Percentiles rank a stretch among this genome's conserved stretches.
Evolutionary conservation across 768 basidiomycete species (phyloP).

Genomic region (Termitomyces sp.): DNA sequence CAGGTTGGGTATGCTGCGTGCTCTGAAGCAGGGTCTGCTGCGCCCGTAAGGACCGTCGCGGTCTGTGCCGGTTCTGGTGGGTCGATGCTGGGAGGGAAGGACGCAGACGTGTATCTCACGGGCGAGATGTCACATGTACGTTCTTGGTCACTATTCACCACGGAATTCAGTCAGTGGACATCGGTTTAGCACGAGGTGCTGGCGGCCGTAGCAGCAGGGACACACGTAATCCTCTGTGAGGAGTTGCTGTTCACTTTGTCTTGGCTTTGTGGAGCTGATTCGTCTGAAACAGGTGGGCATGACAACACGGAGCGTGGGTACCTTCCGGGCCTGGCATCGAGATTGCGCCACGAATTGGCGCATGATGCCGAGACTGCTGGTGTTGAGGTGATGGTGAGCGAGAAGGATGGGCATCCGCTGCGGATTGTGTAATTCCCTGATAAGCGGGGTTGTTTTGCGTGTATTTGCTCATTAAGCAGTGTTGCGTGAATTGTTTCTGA

Average conservation of each 20-base stretch:
- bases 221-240: conserved; percentile 81
- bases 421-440: conserved; percentile 45
- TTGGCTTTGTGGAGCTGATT: conserved; percentile 15
- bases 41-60: conserved; percentile 56
- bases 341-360: conserved; percentile 49
- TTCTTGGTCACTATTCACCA: conserved; percentile 6
- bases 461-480: no score
- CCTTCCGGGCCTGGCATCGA: conserved; percentile 66
- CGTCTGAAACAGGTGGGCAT: conserved; percentile 60
- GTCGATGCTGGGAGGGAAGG: conserved; percentile 61
- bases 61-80: conserved; percentile 92
- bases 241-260: conserved; percentile 19
- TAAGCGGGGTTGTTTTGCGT: no score
- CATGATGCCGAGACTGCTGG: conserved; percentile 30
- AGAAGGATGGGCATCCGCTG: conserved; percentile 71
- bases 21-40: conserved; percentile 20
- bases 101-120: conserved; percentile 86
- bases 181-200: conserved; percentile 75
- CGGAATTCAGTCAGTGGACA: conserved; percentile 14
- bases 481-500: no score
- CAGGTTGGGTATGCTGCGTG: conserved; percentile 54
- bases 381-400: conserved; percentile 66
- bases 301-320: conserved; percentile 95
- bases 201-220: conserved; percentile 69
- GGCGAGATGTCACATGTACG: conserved; percentile 90